Conservation (phyloP, 140 eudicot genomes). For the Cichorium intybus region DNA sequence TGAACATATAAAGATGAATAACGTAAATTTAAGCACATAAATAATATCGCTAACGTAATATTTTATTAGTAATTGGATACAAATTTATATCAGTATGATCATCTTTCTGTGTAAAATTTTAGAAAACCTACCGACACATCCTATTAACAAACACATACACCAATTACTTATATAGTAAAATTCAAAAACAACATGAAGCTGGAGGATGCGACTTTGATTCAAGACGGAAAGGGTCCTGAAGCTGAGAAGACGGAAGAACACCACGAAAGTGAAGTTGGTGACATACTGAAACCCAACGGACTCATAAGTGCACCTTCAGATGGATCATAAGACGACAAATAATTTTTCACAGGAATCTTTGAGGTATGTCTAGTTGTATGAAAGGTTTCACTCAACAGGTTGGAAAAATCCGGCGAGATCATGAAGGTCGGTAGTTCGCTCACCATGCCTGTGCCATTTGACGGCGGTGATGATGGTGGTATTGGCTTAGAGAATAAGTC, state of each 20-base stretch:
- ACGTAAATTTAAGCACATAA: no score
- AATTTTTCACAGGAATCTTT: background rate
- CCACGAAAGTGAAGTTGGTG: constrained; percentile 6
- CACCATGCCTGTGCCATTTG: background rate
- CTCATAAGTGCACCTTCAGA: background rate
- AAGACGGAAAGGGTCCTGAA: background rate
- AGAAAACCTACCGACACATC: no score
- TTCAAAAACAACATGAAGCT: no score
- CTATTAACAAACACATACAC: no score
- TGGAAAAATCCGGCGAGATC: background rate
- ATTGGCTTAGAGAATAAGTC: background rate
- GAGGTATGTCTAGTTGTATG: background rate
- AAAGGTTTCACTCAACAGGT: constrained; percentile 1
- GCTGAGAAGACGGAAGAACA: background rate
- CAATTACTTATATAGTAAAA: no score
- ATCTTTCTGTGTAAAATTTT: no score
- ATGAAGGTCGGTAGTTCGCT: background rate
- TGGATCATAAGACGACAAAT: background rate
- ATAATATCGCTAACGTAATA: no score
- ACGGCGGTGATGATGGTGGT: background rate
- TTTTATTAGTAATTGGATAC: no score
- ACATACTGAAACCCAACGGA: background rate
- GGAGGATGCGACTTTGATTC: background rate
- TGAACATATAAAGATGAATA: no score
- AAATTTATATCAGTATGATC: no score